These are phyloP conservation scores for Eucalyptus cloeziana DNA, from an alignment of 345 rosid genomes.

Conservation along the genomic window DNA sequence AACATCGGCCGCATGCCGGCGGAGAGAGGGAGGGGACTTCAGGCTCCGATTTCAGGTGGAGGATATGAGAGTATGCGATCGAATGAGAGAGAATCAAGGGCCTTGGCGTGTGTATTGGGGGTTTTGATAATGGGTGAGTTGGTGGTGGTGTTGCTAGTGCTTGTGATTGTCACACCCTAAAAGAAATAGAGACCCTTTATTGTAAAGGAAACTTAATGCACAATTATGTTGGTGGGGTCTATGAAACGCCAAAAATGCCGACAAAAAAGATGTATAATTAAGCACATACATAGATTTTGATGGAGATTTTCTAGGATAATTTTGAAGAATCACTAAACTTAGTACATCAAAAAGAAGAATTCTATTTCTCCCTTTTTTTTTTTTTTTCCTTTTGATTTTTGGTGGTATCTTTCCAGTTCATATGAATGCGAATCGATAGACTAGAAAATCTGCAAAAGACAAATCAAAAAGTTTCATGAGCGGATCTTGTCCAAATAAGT, in stretches of 20 bases:
- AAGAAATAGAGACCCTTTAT: neutral
- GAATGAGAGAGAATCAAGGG: neutral
- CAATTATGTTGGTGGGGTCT: slow-evolving; percentile 19
- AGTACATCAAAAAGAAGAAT: neutral
- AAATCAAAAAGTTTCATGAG: neutral
- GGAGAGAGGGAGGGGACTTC: neutral
- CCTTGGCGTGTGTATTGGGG: neutral
- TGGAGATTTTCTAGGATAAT: neutral
- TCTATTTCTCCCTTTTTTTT: neutral
- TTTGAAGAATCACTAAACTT: neutral
- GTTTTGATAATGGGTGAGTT: slow-evolving; percentile 14
- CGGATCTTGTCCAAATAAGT: neutral
- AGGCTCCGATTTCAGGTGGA: neutral
- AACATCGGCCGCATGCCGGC: slow-evolving; percentile 29
- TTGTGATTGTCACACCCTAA: slow-evolving; percentile 9
- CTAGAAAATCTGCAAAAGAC: neutral
- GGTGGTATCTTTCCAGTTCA: neutral
- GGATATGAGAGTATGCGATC: neutral
- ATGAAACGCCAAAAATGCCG: slow-evolving; percentile 14
- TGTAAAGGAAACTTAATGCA: neutral
- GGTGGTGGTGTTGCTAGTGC: slow-evolving; percentile 16
- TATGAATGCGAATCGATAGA: neutral
- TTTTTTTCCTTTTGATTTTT: neutral
- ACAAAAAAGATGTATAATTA: slow-evolving; percentile 17
- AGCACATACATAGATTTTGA: neutral